These are phyloP conservation scores for Chaetomium cochliodes DNA, from an alignment of 495 filamentous ascomycete species.

Conservation along the genomic window DNA sequence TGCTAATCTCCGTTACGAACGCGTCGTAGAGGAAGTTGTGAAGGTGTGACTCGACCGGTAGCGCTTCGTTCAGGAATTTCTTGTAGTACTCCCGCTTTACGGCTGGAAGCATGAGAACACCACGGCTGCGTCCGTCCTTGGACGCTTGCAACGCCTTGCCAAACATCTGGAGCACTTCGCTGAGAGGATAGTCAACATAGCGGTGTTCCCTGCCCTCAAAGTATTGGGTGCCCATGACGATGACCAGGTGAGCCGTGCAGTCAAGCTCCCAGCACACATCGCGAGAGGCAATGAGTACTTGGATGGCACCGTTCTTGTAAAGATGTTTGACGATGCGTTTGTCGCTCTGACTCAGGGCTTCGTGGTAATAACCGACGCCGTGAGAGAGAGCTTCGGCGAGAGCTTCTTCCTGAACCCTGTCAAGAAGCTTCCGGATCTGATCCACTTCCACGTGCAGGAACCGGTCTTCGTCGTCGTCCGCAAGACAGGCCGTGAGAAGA, in stretches of 20 bases:
- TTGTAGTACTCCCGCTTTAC: conserved; percentile 97
- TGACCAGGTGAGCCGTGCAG: conserved; percentile 80
- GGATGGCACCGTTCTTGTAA: conserved; percentile 87
- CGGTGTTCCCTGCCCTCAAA: conserved; percentile 96
- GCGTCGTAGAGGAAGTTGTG: conserved; percentile 90
- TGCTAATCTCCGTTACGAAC: conserved; percentile 95
- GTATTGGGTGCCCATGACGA: conserved; percentile 98
- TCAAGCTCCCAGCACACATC: conserved; percentile 97
- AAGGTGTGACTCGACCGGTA: conserved; percentile 93
- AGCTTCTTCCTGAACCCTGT: conserved; percentile 77
- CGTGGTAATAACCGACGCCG: conserved; percentile 96
- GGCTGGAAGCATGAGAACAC: conserved; percentile 90
- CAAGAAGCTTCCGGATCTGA: conserved; percentile 77
- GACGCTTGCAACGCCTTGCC: conserved; percentile 82
- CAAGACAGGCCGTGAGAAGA: conserved; percentile 75
- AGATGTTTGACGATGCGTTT: conserved; percentile 92
- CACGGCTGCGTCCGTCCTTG: conserved; percentile 74
- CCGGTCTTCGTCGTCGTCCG: conserved; percentile 89
- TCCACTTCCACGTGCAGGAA: conserved; percentile 81
- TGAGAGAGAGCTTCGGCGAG: conserved; percentile 90
- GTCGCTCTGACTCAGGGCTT: conserved; percentile 82
- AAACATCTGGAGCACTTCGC: conserved; percentile 99
- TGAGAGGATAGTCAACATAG: conserved; percentile 94
- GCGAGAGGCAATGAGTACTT: conserved; percentile 87
- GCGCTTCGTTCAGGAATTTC: conserved; percentile 95